A percentile compares a stretch with the other conserved stretches of the same genome.
These are phyloP conservation scores for Boletus reticulatus DNA, from an alignment of 768 basidiomycete genomes.

Conservation along the genomic window DNA sequence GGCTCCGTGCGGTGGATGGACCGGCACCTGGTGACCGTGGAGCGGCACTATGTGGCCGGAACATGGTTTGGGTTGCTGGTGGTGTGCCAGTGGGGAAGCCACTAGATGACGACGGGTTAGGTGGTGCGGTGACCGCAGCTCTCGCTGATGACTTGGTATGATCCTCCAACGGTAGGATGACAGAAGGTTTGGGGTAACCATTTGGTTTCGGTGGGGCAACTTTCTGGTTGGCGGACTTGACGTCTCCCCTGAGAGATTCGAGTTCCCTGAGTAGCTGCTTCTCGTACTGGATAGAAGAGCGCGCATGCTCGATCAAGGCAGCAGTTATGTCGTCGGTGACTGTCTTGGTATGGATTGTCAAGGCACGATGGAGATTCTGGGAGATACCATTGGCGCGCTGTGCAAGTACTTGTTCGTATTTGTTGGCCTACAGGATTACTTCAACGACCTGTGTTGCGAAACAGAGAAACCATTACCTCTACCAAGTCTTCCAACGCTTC, in stretches of 20 bases:
- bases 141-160: slow-evolving; percentile 35
- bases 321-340: slow-evolving; percentile 91
- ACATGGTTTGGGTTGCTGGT: slow-evolving; percentile 18
- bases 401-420: slow-evolving; percentile 82
- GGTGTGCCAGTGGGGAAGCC: slow-evolving; percentile 18
- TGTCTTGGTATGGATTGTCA: slow-evolving; percentile 79
- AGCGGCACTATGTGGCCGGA: slow-evolving; percentile 31
- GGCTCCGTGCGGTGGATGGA: slow-evolving; percentile 39
- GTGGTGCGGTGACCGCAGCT: slow-evolving; percentile 19
- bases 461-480: slow-evolving; percentile 54
- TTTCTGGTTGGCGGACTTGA: slow-evolving; percentile 66
- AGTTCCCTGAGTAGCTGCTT: slow-evolving; percentile 84
- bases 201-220: slow-evolving; percentile 44
- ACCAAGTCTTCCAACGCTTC: slow-evolving; percentile 92
- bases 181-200: slow-evolving; percentile 56
- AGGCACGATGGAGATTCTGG: slow-evolving; percentile 84
- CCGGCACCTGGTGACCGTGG: slow-evolving; percentile 56
- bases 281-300: slow-evolving; percentile 90
- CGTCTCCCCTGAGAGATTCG: slow-evolving; percentile 77
- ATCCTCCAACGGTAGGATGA: slow-evolving; percentile 66
- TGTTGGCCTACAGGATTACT: slow-evolving; percentile 63
- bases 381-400: slow-evolving; percentile 92
- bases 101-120: slow-evolving; percentile 19
- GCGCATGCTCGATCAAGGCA: slow-evolving; percentile 89
- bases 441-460: slow-evolving; percentile 5